These are phyloP conservation scores for Pythium periplocum DNA, from an alignment of 352 stramenopile species.

Conservation along the genomic window DNA sequence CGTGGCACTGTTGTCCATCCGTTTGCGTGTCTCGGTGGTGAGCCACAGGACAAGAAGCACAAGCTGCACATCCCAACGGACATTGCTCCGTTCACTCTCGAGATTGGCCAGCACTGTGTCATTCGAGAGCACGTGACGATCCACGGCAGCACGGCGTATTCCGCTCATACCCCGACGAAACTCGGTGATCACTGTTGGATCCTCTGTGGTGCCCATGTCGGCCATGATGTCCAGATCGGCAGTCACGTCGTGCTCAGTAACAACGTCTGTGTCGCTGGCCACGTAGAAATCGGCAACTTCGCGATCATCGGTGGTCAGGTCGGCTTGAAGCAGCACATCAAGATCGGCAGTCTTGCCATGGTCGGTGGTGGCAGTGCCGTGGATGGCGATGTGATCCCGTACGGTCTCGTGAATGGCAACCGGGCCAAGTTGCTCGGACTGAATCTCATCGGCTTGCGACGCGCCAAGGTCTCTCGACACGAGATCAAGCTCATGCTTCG, in stretches of 20 bases:
- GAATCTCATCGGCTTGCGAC: slow-evolving; percentile 70
- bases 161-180: slow-evolving; percentile 30
- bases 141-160: slow-evolving; percentile 74
- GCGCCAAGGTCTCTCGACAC: slow-evolving; percentile 47
- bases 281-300: slow-evolving; percentile 69
- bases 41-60: slow-evolving; percentile 84
- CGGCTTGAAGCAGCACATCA: slow-evolving; percentile 73
- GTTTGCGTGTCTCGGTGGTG: slow-evolving; percentile 70
- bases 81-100: slow-evolving; percentile 23
- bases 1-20: slow-evolving; percentile 52
- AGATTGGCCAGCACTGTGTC: slow-evolving; percentile 62
- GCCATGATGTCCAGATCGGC: slow-evolving; percentile 61
- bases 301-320: slow-evolving; percentile 77
- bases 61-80: slow-evolving; percentile 1
- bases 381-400: slow-evolving; percentile 79
- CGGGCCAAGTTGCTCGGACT: slow-evolving; percentile 68
- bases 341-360: slow-evolving; percentile 68
- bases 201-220: slow-evolving; percentile 68
- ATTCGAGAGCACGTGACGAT: slow-evolving; percentile 83
- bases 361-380: slow-evolving; percentile 74
- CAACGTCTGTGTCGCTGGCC: slow-evolving; percentile 75
- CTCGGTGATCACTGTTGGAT: slow-evolving; percentile 80
- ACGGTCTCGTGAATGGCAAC: slow-evolving; percentile 68
- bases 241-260: slow-evolving; percentile 75
- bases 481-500: slow-evolving; percentile 79